Conservation (phyloP, 169 alveolate genomes). For the Babesia gibsoni region DNA sequence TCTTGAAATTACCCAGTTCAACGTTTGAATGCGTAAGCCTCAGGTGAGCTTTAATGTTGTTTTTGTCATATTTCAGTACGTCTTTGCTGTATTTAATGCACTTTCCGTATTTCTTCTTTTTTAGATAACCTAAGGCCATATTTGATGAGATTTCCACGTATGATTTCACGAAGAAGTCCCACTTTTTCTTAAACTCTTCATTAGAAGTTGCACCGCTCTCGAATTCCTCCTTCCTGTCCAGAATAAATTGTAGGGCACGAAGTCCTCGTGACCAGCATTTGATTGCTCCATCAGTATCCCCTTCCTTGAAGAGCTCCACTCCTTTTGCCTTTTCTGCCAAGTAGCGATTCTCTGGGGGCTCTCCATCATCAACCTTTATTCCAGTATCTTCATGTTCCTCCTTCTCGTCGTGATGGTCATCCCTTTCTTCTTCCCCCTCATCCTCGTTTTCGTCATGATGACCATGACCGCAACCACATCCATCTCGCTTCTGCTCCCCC, state of each 20-base stretch:
- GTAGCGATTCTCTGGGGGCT: not conserved
- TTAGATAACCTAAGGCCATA: slow-evolving; percentile 45
- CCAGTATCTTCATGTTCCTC: not conserved
- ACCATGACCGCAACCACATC: not conserved
- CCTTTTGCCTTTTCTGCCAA: slow-evolving; percentile 34
- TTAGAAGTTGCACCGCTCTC: not conserved
- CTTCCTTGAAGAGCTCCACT: slow-evolving; percentile 26
- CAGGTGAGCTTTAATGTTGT: slow-evolving; percentile 49
- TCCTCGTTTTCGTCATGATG: not conserved
- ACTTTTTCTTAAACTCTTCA: slow-evolving; percentile 20
- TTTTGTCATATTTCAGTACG: slow-evolving; percentile 41
- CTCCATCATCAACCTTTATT: not conserved
- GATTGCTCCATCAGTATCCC: slow-evolving; percentile 62
- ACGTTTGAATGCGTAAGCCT: slow-evolving; percentile 43
- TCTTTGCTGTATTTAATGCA: slow-evolving; percentile 36
- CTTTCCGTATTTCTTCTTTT: slow-evolving; percentile 36
- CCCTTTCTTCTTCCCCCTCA: slow-evolving; percentile 4
- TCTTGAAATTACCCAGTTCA: slow-evolving; percentile 22
- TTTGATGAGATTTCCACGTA: slow-evolving; percentile 35
- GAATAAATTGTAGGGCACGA: slow-evolving; percentile 26
- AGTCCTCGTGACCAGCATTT: slow-evolving; percentile 40
- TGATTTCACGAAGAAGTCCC: slow-evolving; percentile 7
- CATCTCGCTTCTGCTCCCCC: too few relatives aligned
- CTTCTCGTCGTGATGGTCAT: not conserved
- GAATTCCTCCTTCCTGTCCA: slow-evolving; percentile 20